Percentiles rank a stretch among this genome's conserved stretches.
phyloP scores from a whole-genome alignment of 768 basidiomycete species.

The Cubamyces lactineus region DNA sequence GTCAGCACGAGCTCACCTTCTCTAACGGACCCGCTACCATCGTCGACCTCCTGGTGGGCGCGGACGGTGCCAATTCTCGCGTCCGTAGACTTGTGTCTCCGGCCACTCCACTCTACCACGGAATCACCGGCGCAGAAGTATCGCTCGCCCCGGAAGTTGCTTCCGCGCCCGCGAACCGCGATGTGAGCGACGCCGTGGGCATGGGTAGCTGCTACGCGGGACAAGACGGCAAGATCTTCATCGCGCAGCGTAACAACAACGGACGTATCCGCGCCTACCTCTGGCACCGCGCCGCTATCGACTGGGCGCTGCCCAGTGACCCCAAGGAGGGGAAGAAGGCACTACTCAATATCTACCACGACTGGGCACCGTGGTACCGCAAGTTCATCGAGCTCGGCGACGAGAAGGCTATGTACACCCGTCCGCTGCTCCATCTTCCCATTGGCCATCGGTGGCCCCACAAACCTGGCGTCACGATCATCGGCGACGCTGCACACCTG shows the following conservation, averaged over 20 bases:
- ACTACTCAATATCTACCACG: neutral
- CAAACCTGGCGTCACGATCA: neutral
- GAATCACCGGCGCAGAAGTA: conserved; percentile 8
- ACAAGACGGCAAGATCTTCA: conserved; percentile 8
- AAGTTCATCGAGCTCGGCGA: conserved; percentile 4
- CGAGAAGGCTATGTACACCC: conserved; percentile 2
- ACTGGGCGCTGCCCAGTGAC: conserved; percentile 3
- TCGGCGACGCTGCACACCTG: conserved; percentile 2
- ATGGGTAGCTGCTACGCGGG: neutral
- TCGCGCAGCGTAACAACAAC: conserved; percentile 3
- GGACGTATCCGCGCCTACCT: conserved; percentile 7
- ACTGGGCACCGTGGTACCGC: conserved; percentile 9
- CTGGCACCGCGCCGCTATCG: conserved; percentile 3
- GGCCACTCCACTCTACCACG: conserved; percentile 7
- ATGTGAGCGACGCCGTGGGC: conserved; percentile 10
- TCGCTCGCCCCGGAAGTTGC: neutral
- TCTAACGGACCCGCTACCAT: neutral
- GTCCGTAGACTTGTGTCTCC: conserved; percentile 2
- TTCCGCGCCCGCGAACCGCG: conserved; percentile 5
- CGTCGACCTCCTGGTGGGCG: conserved; percentile 3
- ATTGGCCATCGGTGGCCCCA: neutral
- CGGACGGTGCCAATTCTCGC: conserved; percentile 8
- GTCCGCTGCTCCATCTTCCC: conserved; percentile 2
- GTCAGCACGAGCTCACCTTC: conserved; percentile 29
- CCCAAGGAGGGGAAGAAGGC: conserved; percentile 1